phyloP scores from a whole-genome alignment of 805 yeast species.

The Yarrowia sp. region DNA sequence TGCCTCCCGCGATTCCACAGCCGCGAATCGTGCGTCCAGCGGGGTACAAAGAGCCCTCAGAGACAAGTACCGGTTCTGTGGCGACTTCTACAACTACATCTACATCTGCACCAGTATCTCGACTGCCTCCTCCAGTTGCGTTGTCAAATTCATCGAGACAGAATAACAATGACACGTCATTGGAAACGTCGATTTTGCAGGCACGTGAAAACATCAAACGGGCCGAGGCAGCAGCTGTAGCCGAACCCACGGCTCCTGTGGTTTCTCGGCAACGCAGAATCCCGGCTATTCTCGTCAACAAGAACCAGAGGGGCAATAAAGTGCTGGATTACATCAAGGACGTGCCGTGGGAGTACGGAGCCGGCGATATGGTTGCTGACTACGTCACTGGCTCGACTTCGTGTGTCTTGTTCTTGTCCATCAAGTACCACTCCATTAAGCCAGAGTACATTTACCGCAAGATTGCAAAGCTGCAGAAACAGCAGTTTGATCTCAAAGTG shows the following conservation, averaged over 20 bases:
- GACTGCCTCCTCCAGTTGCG: not conserved
- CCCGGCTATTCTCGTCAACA: conserved; percentile 34
- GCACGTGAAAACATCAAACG: conserved; percentile 10
- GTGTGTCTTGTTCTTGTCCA: conserved; percentile 49
- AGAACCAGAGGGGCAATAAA: conserved; percentile 46
- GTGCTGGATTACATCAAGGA: conserved; percentile 43
- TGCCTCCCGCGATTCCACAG: conserved; percentile 23
- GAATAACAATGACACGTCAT: conserved; percentile 13
- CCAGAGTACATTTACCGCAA: conserved; percentile 53
- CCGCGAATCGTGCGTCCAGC: conserved; percentile 35
- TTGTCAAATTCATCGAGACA: not conserved
- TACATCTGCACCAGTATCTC: not conserved
- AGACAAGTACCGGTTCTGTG: not conserved
- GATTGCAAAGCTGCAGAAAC: conserved; percentile 47
- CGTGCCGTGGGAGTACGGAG: conserved; percentile 42
- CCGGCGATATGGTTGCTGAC: conserved; percentile 47
- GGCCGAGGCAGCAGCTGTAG: conserved; percentile 23
- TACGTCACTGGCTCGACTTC: conserved; percentile 47
- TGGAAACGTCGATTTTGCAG: conserved; percentile 8
- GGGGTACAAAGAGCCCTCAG: conserved; percentile 2
- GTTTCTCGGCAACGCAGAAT: conserved; percentile 3
- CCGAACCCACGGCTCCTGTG: conserved; percentile 20
- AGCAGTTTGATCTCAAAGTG: conserved; percentile 42
- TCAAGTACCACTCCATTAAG: conserved; percentile 48
- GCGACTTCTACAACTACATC: not conserved